Evolutionary conservation across 768 basidiomycete species (phyloP).

Genomic region (Boletus rubescentipes): DNA sequence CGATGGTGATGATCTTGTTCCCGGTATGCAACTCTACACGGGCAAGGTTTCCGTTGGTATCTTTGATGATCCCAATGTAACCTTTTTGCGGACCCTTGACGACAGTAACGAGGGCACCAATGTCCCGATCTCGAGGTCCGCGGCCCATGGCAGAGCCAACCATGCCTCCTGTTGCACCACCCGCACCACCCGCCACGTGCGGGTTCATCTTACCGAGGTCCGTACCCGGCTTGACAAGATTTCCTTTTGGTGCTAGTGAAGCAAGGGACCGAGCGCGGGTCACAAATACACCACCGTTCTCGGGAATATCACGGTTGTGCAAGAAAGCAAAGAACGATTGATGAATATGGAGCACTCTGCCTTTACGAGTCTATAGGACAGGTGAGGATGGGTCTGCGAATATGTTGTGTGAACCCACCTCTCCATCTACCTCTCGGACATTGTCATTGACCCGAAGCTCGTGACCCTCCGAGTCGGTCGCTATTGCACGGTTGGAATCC

Average conservation of each 20-base stretch:
- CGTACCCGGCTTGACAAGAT: slow-evolving; percentile 57
- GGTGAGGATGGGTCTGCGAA: not conserved
- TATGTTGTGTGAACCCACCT: slow-evolving; percentile 47
- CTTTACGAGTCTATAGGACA: slow-evolving; percentile 67
- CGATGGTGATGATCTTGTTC: slow-evolving; percentile 86
- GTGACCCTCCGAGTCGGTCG: slow-evolving; percentile 85
- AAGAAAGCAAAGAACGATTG: slow-evolving; percentile 94
- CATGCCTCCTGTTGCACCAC: slow-evolving; percentile 67
- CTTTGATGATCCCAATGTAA: slow-evolving; percentile 89
- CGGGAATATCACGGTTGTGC: slow-evolving; percentile 84
- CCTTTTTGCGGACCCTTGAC: slow-evolving; percentile 90
- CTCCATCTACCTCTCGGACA: slow-evolving; percentile 88
- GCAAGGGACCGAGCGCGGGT: slow-evolving; percentile 79
- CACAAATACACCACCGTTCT: slow-evolving; percentile 95
- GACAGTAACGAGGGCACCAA: slow-evolving; percentile 76
- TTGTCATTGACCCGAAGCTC: slow-evolving; percentile 87
- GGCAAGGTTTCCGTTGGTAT: slow-evolving; percentile 83
- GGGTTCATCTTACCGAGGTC: slow-evolving; percentile 95
- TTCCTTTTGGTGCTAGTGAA: slow-evolving; percentile 86
- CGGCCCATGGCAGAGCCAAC: slow-evolving; percentile 80
- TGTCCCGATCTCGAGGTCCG: slow-evolving; percentile 78
- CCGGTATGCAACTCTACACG: slow-evolving; percentile 90
- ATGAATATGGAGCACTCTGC: slow-evolving; percentile 89
- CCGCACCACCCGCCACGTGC: slow-evolving; percentile 51
- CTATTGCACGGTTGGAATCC: slow-evolving; percentile 78